These are phyloP conservation scores for Ustilago tritici DNA, from an alignment of 1,284 basidiomycete species.

Conservation along the genomic window DNA sequence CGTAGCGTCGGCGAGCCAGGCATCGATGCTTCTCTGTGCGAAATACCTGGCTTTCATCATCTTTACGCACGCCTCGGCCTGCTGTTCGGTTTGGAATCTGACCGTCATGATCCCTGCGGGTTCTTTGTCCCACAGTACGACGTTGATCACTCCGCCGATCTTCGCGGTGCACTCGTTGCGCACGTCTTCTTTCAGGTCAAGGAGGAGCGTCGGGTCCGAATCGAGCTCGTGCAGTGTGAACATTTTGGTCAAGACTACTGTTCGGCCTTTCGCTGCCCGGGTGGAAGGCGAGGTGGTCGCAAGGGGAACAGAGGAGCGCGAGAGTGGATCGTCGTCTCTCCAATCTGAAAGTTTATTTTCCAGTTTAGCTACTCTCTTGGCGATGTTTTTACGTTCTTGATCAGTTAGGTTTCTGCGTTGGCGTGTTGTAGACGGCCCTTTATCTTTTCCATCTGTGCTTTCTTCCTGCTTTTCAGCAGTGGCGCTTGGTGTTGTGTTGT, in stretches of 20 bases:
- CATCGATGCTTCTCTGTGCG: slow-evolving; percentile 83
- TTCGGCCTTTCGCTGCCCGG: slow-evolving; percentile 12
- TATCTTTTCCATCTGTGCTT: background rate
- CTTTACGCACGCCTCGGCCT: slow-evolving; percentile 89
- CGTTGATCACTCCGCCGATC: slow-evolving; percentile 94
- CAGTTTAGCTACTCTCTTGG: slow-evolving; percentile 53
- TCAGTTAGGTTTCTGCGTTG: slow-evolving; percentile 37
- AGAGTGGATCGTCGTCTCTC: slow-evolving; percentile 37
- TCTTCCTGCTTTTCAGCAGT: background rate
- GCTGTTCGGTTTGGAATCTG: slow-evolving; percentile 87
- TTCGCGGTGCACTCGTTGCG: slow-evolving; percentile 86
- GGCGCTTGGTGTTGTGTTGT: background rate
- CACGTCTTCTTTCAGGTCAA: slow-evolving; percentile 96
- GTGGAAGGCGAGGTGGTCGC: background rate
- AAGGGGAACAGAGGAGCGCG: slow-evolving; percentile 1
- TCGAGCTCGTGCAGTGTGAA: slow-evolving; percentile 89
- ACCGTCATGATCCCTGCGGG: slow-evolving; percentile 94
- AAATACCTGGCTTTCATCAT: slow-evolving; percentile 98
- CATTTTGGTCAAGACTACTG: slow-evolving; percentile 76
- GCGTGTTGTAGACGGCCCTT: background rate
- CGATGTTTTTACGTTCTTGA: slow-evolving; percentile 49
- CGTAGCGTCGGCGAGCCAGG: slow-evolving; percentile 82
- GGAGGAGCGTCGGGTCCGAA: slow-evolving; percentile 84
- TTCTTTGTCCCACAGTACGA: slow-evolving; percentile 96
- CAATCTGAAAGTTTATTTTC: slow-evolving; percentile 65